Percentiles rank a stretch among this genome's conserved stretches.
These are phyloP conservation scores for Baorangia bicolor DNA, from an alignment of 768 basidiomycete genomes.

Conservation along the genomic window DNA sequence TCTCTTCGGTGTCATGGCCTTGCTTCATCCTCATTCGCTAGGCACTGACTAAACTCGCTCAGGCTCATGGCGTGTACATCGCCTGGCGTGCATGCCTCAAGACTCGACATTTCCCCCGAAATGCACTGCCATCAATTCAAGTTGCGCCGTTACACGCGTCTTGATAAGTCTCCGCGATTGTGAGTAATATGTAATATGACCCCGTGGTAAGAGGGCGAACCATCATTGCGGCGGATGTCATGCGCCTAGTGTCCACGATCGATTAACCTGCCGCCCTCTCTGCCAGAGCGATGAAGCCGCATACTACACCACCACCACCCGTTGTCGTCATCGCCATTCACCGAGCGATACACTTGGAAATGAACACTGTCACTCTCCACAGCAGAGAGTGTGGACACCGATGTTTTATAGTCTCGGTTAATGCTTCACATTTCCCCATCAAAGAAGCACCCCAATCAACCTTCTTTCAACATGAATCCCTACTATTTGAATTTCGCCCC, in stretches of 20 bases:
- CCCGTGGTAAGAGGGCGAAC: conserved; percentile 21
- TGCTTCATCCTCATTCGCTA: conserved; percentile 22
- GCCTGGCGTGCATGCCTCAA: conserved; percentile 25
- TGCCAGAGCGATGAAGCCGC: conserved; percentile 23
- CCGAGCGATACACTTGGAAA: conserved; percentile 19
- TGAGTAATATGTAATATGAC: conserved; percentile 28
- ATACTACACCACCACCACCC: conserved; percentile 21
- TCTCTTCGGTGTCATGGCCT: conserved; percentile 15
- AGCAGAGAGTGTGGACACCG: conserved; percentile 14
- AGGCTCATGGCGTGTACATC: conserved; percentile 21
- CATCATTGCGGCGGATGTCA: conserved; percentile 24
- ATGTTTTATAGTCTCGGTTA: conserved; percentile 20
- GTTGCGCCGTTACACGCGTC: conserved; percentile 25
- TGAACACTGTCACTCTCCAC: conserved; percentile 22
- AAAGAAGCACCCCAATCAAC: conserved; percentile 17
- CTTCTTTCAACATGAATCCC: conserved; percentile 19
- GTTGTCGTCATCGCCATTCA: conserved; percentile 26
- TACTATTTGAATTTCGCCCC: conserved; percentile 9
- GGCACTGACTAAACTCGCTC: conserved; percentile 17
- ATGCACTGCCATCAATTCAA: conserved; percentile 16
- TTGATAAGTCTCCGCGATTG: conserved; percentile 21
- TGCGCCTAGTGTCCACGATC: conserved; percentile 19
- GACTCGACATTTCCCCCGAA: conserved; percentile 12
- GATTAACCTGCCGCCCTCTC: conserved; percentile 21
- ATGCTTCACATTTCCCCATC: conserved; percentile 19